Conservation (phyloP, 176 grass and related monocot genomes). For the Cenchrus purpureus region DNA sequence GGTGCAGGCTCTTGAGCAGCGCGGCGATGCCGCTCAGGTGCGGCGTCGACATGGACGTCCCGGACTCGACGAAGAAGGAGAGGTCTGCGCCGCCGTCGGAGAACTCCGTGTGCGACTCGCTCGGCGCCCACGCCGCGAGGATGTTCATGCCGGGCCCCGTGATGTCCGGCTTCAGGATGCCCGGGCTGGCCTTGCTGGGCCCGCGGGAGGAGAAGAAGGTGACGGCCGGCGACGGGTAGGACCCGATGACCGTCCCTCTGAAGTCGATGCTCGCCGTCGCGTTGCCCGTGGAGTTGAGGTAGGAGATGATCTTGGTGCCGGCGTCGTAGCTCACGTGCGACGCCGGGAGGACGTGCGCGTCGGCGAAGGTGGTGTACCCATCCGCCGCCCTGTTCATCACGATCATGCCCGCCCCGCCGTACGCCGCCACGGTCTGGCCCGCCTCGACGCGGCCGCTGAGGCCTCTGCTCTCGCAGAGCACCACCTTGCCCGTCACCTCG, state of each 20-base stretch:
- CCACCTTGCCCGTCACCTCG: conserved; percentile 62
- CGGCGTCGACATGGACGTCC: conserved; percentile 91
- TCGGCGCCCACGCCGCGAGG: conserved; percentile 74
- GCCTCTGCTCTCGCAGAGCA: conserved; percentile 69
- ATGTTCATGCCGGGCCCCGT: conserved; percentile 91
- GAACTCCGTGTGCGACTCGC: conserved; percentile 58
- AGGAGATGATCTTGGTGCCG: conserved; percentile 55
- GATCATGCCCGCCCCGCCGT: conserved; percentile 64
- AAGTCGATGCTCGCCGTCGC: conserved; percentile 65
- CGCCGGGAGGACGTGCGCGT: conserved; percentile 63
- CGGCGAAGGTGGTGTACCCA: conserved; percentile 68
- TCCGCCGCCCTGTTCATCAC: conserved; percentile 54
- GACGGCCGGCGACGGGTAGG: conserved; percentile 57
- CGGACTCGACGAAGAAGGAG: conserved; percentile 71
- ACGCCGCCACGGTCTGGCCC: conserved; percentile 52
- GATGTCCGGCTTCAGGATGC: conserved; percentile 86
- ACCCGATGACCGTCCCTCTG: conserved; percentile 66
- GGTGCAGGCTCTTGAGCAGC: conserved; percentile 71
- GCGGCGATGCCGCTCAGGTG: conserved; percentile 79
- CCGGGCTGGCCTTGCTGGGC: conserved; percentile 60
- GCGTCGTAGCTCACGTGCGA: conserved; percentile 61
- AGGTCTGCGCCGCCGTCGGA: conserved; percentile 42
- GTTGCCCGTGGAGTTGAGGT: conserved; percentile 59
- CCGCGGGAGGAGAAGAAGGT: conserved; percentile 85
- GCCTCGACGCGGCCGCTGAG: conserved; percentile 49